Conservation (phyloP, 345 rosid genomes). For the Lepidium aucheri region DNA sequence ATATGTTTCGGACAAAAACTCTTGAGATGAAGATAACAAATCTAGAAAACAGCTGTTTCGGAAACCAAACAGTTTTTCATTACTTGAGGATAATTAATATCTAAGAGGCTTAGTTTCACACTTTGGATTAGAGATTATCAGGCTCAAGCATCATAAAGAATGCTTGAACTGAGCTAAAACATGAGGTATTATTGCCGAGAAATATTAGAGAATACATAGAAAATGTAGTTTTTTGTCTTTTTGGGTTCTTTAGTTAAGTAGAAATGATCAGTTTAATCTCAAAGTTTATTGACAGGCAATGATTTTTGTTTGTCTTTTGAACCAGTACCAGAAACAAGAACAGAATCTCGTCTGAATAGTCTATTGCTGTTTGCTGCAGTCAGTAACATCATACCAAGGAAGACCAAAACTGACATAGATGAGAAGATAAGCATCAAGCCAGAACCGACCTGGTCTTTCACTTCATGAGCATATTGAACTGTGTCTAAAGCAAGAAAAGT, state of each 20-base stretch:
- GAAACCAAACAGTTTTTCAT: slow-evolving; percentile 7
- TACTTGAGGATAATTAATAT: slow-evolving; percentile 56
- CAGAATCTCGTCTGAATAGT: slow-evolving; percentile 33
- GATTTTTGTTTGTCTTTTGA: slow-evolving; percentile 14
- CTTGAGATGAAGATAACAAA: neutral
- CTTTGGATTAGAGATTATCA: slow-evolving; percentile 37
- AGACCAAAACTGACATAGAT: slow-evolving; percentile 39
- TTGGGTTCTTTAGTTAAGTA: neutral
- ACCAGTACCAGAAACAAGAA: slow-evolving; percentile 11
- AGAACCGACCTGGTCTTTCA: slow-evolving; percentile 28
- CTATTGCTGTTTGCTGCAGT: slow-evolving; percentile 33
- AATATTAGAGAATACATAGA: neutral
- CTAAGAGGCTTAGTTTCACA: slow-evolving; percentile 46
- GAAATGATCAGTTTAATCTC: neutral
- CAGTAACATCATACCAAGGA: slow-evolving; percentile 42
- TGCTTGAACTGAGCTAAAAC: neutral
- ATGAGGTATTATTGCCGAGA: too few relatives aligned
- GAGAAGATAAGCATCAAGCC: slow-evolving; percentile 37
- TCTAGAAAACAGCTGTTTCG: neutral
- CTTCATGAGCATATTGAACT: slow-evolving; percentile 41
- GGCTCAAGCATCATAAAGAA: slow-evolving; percentile 56
- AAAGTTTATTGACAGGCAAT: neutral
- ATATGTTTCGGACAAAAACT: neutral
- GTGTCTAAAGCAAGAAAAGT: slow-evolving; percentile 60
- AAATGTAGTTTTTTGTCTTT: too few relatives aligned